Base-by-base conservation (phyloP, 257 asterid genomes). In the Sherardia arvensis region DNA sequence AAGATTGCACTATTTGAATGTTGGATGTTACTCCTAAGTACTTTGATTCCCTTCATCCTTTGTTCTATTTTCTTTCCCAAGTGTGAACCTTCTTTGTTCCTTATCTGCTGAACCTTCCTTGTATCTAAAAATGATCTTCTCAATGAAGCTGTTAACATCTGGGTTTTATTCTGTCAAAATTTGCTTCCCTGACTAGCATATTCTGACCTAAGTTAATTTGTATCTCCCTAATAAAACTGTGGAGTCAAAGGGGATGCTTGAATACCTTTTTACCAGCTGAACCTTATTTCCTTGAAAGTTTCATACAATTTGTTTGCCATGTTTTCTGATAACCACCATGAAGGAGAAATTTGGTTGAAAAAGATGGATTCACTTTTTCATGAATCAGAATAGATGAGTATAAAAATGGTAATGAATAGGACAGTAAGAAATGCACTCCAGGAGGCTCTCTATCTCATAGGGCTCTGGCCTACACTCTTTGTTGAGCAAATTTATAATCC, bases 1-100 rank as follows among this genome's bases (percentile, higher is more conserved):
- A 73, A 74, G 70, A 65, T 75, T 78, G 59, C 47, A 69, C 76
- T 81, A 53, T 54, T 74, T 73, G 76, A 65, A 66, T 72, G 94
- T 92, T 82, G 79, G 95, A 73, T 63, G 49, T 58, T 57, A 65
- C 64, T 61, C 59, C 65, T 30, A 71, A 65, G 23, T 53, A 53
- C 5, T 55, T 40, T 22, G 48, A 38, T 64, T 66, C 47, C 48
- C 22, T 68, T 69, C 8, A 17, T 48, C 54, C 17, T 62, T 22
- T 2, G 8, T 33, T 14, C 14, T 23, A n/a, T 57, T 26, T 22
- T 40, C 11, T 57, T 67, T n/a, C n/a, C n/a, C 15, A 7, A 32
- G 27, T 8, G 6, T 17, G 23, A 34, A 27, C 30, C 20, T 17
- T 27, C 22, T 22, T 54, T 32, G 69, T 65, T 53, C 62, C 58